Base-by-base conservation (phyloP, 2,329 filamentous ascomycete species). In the Colletotrichum sp. region DNA sequence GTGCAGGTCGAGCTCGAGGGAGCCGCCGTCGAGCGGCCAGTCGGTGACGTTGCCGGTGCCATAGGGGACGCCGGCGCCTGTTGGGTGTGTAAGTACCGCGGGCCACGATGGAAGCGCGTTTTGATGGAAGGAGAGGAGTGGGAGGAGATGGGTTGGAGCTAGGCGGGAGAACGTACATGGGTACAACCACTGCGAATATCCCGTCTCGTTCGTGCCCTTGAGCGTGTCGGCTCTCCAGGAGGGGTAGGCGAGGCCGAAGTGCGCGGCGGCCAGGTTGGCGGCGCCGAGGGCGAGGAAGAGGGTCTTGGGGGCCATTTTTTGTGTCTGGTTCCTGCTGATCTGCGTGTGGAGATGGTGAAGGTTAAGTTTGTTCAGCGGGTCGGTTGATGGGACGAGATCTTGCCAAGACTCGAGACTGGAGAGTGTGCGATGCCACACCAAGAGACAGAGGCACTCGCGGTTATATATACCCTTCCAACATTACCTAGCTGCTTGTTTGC, bases 21-120 rank as follows among this genome's bases (percentile, higher is more conserved):
- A 84, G 78, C 89, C 89, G 77, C 89, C 89, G 57, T 81, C 80
- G n/a, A 90, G 80, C 39, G 89, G 88, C 89, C 89, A 91, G 79
- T 90, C 88, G 70, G 89, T 91, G 68, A 86, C 83, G 80, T 89
- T 90, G 67, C 83, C 84, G 59, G 79, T 78, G 57, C 83, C 84
- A 80, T 86, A 85, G 30, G 86, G 84, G 44, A 89, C 88, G 39
- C 87, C 87, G 70, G 86, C 89, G 79, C 89, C 89, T 90, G 66
- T 27, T 5, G 30, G 36, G 12, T 22, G 6, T 69, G 68, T 77
- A 19, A 57, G 11, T 9, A 32, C 4, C 11, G 30, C 30, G 11
- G 9, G 30, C 3, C 5, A 32, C 30, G 30, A 1, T 4, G 30
- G 30, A 32, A 32, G 30, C 30, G 30, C 30, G 9, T 32, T 32